Base-by-base conservation (phyloP, 208 protist species). In the Trypanosoma congolense region DNA sequence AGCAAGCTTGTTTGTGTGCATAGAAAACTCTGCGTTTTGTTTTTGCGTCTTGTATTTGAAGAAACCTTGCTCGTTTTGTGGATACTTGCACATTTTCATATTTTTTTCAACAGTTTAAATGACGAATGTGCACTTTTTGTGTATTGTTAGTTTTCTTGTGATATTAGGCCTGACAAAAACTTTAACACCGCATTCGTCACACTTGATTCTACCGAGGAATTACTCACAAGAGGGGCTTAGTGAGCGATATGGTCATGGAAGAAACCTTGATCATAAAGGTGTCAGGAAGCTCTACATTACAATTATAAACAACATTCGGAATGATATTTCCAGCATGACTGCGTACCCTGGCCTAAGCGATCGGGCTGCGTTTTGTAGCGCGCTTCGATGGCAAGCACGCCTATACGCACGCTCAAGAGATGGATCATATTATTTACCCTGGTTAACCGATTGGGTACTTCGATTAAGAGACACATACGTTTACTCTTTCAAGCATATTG, bases 391-490 rank as follows among this genome's bases (percentile, higher is more conserved):
- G 41, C 58, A 51, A 21, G 66, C 63, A 12, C 68, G 71, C 21
- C 61, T 65, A 24, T 87, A 87, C 33, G 66, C 75, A 9, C 74
- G 79, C 25, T 79, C 79, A 21, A 70, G 75, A 31, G 70, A 82
- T 56, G 72, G 69, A 31, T 69, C 53, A 9, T 45, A 60, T 43
- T 47, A 44, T n/a, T 48, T 65, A 25, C 45, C 43, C 6, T 30
- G 19, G 19, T 19, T 77, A 33, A 70, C 64, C 2, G 69, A 77
- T 44, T 54, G 64, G 31, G 26, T 65, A n/a, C 59, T 89, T 21
- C 81, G 85, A 52, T 24, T 85, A 21, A 72, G 81, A 28, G 77
- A 89, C 57, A 55, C 62, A 24, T 89, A 83, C 45, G 64, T 76
- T 46, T 65, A 89, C 54, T 75, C 74, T 4, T 36, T 84, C 26